A percentile compares a stretch with the other conserved stretches of the same genome.
Conservation (phyloP, 331 rosid genomes). For the Acacia concinna region DNA sequence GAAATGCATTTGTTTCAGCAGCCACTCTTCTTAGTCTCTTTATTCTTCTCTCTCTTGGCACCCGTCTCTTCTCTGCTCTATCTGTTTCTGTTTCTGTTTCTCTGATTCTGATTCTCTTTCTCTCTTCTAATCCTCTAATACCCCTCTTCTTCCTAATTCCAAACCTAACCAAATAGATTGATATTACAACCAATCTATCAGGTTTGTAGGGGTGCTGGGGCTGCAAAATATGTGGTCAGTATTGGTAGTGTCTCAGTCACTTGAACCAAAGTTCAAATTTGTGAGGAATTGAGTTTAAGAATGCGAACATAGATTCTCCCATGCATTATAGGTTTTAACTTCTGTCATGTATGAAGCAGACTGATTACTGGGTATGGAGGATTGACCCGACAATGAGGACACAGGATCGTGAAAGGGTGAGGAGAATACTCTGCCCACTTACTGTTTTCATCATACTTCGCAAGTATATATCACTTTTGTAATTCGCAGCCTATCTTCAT, state of each 20-base stretch:
- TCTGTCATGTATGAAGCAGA: background rate
- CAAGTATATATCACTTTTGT: background rate
- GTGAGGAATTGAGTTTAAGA: background rate
- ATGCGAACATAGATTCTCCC: background rate
- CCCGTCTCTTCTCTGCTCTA: too few relatives aligned
- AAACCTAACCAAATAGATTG: too few relatives aligned
- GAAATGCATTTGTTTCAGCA: too few relatives aligned
- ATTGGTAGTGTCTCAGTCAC: background rate
- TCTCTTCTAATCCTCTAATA: too few relatives aligned
- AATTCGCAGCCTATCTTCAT: background rate
- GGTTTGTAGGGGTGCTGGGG: background rate
- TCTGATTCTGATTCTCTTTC: too few relatives aligned
- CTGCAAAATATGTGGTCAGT: background rate
- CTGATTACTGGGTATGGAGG: constrained; percentile 13
- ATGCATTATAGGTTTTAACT: constrained; percentile 9
- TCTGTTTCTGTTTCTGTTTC: too few relatives aligned
- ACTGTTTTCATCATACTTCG: background rate
- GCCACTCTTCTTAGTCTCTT: too few relatives aligned
- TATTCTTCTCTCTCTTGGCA: too few relatives aligned
- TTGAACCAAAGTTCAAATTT: background rate
- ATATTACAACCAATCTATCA: too few relatives aligned
- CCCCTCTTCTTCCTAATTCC: too few relatives aligned
- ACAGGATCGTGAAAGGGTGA: constrained; percentile 15
- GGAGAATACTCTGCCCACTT: background rate
- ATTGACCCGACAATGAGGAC: background rate